Conservation (phyloP, 2,329 filamentous ascomycete genomes). For the Sporothrix brunneoviolacea region DNA sequence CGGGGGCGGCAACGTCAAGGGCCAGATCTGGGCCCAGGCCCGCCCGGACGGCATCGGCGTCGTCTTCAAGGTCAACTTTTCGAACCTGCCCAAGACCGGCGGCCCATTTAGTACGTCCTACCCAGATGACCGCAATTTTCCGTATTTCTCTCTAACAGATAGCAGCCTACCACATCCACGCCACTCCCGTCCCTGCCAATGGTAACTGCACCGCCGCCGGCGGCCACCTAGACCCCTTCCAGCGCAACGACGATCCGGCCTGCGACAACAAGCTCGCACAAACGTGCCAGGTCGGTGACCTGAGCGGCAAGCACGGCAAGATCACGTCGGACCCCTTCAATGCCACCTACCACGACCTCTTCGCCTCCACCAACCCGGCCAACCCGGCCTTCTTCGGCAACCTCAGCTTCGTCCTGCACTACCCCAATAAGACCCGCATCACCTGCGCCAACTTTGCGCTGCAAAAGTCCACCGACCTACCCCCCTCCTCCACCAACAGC, state of each 20-base stretch:
- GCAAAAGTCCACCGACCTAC: conserved; percentile 17
- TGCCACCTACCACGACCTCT: conserved; percentile 49
- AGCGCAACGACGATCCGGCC: conserved; percentile 52
- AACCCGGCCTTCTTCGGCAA: conserved; percentile 56
- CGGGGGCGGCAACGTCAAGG: conserved; percentile 45
- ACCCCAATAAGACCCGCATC: conserved; percentile 56
- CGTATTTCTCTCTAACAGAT: too few species aligned
- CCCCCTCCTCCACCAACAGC: conserved; percentile 5
- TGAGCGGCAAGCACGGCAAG: conserved; percentile 66
- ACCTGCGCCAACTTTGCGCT: conserved; percentile 56
- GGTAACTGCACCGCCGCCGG: conserved; percentile 67
- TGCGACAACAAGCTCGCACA: conserved; percentile 53
- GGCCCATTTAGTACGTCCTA: conserved; percentile 30
- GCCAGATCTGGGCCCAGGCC: conserved; percentile 24
- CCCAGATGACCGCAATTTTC: too few species aligned
- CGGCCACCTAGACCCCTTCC: conserved; percentile 64
- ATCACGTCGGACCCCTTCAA: conserved; percentile 46
- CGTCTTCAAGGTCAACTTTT: conserved; percentile 25
- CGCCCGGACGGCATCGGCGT: conserved; percentile 26
- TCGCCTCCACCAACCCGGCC: conserved; percentile 46
- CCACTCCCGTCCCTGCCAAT: conserved; percentile 50
- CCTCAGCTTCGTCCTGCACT: conserved; percentile 58
- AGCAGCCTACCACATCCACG: conserved; percentile 72
- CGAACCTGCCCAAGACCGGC: conserved; percentile 26
- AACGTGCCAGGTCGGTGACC: conserved; percentile 70